These are phyloP conservation scores for Hyaloscypha bicolor DNA, from an alignment of 495 filamentous ascomycete genomes.

Conservation along the genomic window DNA sequence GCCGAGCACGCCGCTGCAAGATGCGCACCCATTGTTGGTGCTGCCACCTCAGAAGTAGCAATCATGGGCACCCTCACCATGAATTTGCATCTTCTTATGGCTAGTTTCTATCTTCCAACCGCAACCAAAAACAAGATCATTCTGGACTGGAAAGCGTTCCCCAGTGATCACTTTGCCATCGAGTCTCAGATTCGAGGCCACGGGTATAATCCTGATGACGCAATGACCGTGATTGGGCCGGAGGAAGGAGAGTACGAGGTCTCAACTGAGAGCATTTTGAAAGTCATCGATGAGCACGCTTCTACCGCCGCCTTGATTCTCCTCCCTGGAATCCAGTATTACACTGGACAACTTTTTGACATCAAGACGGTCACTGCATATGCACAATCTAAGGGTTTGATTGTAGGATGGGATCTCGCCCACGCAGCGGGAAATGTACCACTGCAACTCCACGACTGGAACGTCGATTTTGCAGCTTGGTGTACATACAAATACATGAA, in stretches of 20 bases:
- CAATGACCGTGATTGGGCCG: slow-evolving; percentile 79
- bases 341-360: slow-evolving; percentile 90
- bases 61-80: slow-evolving; percentile 91
- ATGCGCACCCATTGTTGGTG: slow-evolving; percentile 84
- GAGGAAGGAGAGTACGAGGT: slow-evolving; percentile 50
- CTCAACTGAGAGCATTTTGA: slow-evolving; percentile 70
- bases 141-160: slow-evolving; percentile 91
- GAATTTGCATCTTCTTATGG: slow-evolving; percentile 89
- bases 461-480: slow-evolving; percentile 94
- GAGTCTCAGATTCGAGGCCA: slow-evolving; percentile 85
- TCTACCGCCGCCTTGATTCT: slow-evolving; percentile 76
- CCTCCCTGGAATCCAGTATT: slow-evolving; percentile 91
- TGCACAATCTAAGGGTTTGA: slow-evolving; percentile 74
- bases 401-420: slow-evolving; percentile 93
- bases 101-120: slow-evolving; percentile 83
- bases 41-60: slow-evolving; percentile 74
- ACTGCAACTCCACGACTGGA: slow-evolving; percentile 83
- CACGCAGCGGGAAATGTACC: slow-evolving; percentile 93
- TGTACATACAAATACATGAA: slow-evolving; percentile 98
- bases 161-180: slow-evolving; percentile 92
- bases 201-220: slow-evolving; percentile 64
- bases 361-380: slow-evolving; percentile 78
- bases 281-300: slow-evolving; percentile 78
- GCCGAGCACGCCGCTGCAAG: slow-evolving; percentile 49
- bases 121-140: slow-evolving; percentile 82